Evolutionary conservation across 1,284 basidiomycete species (phyloP).

Genomic region (Wallemia ichthyophaga): DNA sequence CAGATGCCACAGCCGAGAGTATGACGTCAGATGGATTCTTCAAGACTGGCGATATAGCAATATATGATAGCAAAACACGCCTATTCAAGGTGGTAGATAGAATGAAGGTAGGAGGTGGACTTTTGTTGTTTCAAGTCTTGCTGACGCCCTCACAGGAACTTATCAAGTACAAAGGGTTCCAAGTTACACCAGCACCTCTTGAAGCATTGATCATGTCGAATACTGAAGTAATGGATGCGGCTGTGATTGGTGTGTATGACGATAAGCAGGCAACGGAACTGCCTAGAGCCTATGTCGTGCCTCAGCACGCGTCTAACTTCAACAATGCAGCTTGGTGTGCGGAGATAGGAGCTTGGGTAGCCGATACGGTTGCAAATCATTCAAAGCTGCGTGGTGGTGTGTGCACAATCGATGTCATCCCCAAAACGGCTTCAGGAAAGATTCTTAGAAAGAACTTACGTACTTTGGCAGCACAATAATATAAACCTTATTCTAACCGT

Average conservation of each 20-base stretch:
- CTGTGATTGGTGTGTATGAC: slow-evolving; percentile 36
- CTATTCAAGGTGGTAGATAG: slow-evolving; percentile 31
- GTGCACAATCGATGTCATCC: slow-evolving; percentile 7
- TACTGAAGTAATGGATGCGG: slow-evolving; percentile 35
- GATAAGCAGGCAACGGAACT: slow-evolving; percentile 37
- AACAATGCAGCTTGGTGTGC: too few species aligned
- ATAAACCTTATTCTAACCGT: too few species aligned
- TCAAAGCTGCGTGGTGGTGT: slow-evolving; percentile 15
- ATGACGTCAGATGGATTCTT: slow-evolving; percentile 48
- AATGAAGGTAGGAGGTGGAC: slow-evolving; percentile 24
- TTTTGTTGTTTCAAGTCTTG: too few species aligned
- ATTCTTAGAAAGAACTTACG: too few species aligned
- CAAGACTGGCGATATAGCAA: slow-evolving; percentile 49
- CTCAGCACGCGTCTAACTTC: too few species aligned
- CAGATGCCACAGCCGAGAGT: slow-evolving; percentile 28
- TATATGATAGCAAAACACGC: slow-evolving; percentile 28
- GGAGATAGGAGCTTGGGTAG: slow-evolving; percentile 13
- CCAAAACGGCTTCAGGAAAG: too few species aligned
- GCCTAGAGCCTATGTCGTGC: slow-evolving; percentile 19
- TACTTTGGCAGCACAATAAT: too few species aligned
- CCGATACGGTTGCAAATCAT: slow-evolving; percentile 13
- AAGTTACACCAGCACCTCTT: slow-evolving; percentile 52
- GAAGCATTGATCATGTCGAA: slow-evolving; percentile 41
- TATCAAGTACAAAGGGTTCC: slow-evolving; percentile 46
- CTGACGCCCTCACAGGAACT: slow-evolving; percentile 23